phyloP scores from a whole-genome alignment of 2,329 filamentous ascomycete genomes.

The Penicillium sp. region DNA sequence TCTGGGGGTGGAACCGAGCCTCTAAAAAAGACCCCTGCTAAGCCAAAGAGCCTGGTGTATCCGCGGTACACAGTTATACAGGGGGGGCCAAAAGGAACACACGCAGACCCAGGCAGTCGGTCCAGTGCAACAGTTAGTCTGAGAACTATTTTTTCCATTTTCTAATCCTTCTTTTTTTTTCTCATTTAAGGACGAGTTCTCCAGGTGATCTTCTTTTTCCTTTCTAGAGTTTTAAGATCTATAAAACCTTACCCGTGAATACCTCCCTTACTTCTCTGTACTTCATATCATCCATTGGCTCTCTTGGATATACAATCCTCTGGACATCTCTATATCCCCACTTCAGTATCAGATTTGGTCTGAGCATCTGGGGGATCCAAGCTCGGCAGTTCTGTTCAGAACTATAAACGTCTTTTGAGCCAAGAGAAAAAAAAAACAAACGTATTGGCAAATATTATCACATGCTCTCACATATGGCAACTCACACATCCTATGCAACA shows the following conservation, averaged over 20 bases:
- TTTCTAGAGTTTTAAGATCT: constrained; percentile 18
- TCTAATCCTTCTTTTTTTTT: constrained; percentile 6
- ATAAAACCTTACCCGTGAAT: constrained; percentile 19
- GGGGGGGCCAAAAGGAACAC: constrained; percentile 26
- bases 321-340: neutral
- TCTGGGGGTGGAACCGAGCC: constrained; percentile 23
- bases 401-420: neutral
- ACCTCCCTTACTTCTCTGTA: constrained; percentile 4
- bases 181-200: constrained; percentile 24
- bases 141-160: constrained; percentile 16
- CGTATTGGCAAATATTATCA: neutral
- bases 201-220: constrained; percentile 21
- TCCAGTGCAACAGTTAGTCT: constrained; percentile 24
- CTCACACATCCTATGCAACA: constrained; percentile 15
- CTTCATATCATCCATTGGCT: constrained; percentile 1
- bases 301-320: constrained; percentile 1
- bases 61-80: constrained; percentile 26
- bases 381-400: neutral
- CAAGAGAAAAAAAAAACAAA: neutral
- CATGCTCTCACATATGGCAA: constrained; percentile 14
- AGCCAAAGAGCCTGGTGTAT: constrained; percentile 24
- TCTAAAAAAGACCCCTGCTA: constrained; percentile 15
- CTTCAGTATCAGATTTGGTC: neutral
- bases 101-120: constrained; percentile 21
- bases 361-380: neutral